phyloP scores from a whole-genome alignment of 768 basidiomycete species.

The Psilocybe cubensis region DNA sequence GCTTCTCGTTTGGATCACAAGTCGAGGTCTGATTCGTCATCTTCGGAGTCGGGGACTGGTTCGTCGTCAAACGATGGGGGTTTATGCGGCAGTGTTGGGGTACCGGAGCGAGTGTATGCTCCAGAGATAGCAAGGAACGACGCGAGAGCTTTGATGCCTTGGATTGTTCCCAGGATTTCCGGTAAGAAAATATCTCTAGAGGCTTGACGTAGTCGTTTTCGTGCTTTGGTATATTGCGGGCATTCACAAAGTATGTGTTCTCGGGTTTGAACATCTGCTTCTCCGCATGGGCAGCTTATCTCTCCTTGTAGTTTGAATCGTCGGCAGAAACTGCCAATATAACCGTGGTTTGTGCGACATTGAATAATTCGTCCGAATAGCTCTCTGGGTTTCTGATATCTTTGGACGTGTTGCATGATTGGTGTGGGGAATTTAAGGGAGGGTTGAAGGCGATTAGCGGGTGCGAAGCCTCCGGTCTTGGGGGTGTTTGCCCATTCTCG shows the following conservation, averaged over 20 bases:
- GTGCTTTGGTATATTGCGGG: background rate
- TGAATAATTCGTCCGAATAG: constrained; percentile 28
- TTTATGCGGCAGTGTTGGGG: too few relatives aligned
- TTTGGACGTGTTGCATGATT: constrained; percentile 7
- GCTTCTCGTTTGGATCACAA: too few relatives aligned
- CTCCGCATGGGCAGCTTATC: constrained; percentile 26
- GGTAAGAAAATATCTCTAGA: too few relatives aligned
- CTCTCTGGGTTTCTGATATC: constrained; percentile 16
- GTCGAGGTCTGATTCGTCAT: too few relatives aligned
- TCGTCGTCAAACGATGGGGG: too few relatives aligned
- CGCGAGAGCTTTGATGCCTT: too few relatives aligned
- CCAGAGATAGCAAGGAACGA: too few relatives aligned
- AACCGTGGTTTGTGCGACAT: constrained; percentile 28
- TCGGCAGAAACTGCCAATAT: constrained; percentile 29
- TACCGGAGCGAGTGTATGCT: too few relatives aligned
- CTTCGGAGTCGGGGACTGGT: too few relatives aligned
- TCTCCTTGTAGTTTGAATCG: constrained; percentile 16
- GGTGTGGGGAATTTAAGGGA: background rate
- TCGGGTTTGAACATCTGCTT: constrained; percentile 21
- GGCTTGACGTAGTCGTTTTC: too few relatives aligned
- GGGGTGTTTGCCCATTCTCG: constrained; percentile 16
- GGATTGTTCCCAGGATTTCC: too few relatives aligned
- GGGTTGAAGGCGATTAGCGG: constrained; percentile 14
- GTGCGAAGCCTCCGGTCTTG: constrained; percentile 13
- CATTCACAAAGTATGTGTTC: constrained; percentile 11